Percentiles rank a stretch among this genome's conserved stretches.
These are phyloP conservation scores for Aphanomyces stellatus DNA, from an alignment of 352 stramenopile genomes.

Conservation along the genomic window DNA sequence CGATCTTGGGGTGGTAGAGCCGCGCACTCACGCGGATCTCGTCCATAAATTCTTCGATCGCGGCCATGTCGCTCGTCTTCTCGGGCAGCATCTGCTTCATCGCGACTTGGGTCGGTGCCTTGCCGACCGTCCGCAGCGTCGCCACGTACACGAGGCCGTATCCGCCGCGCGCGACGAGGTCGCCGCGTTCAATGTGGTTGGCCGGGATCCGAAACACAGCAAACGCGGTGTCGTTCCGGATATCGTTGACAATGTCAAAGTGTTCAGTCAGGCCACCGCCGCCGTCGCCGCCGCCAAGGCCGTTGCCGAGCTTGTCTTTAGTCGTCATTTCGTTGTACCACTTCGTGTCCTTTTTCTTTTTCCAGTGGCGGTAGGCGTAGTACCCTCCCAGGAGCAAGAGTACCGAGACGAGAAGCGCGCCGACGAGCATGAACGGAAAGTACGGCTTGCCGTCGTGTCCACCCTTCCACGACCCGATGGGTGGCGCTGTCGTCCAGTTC, in stretches of 20 bases:
- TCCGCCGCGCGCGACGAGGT: neutral
- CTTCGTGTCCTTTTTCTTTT: neutral
- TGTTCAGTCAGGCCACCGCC: neutral
- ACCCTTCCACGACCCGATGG: neutral
- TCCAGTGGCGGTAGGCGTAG: neutral
- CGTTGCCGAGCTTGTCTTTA: neutral
- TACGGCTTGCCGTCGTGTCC: neutral
- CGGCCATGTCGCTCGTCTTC: neutral
- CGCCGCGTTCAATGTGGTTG: neutral
- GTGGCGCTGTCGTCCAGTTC: neutral
- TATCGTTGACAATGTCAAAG: constrained; percentile 1
- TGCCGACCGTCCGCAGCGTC: neutral
- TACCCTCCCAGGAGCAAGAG: neutral
- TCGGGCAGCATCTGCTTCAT: constrained; percentile 11
- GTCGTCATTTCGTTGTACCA: constrained; percentile 1
- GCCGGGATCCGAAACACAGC: neutral
- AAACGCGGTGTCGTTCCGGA: constrained; percentile 1
- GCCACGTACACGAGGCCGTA: constrained; percentile 15
- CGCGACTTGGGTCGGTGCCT: neutral
- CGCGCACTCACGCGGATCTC: constrained; percentile 23
- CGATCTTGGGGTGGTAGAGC: constrained; percentile 58
- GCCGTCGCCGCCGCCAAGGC: neutral
- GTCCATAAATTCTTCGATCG: constrained; percentile 22
- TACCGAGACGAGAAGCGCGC: neutral
- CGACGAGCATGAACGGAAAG: neutral